These are phyloP conservation scores for Ensete ventricosum DNA, from an alignment of 176 grass and related monocot species.

Conservation along the genomic window DNA sequence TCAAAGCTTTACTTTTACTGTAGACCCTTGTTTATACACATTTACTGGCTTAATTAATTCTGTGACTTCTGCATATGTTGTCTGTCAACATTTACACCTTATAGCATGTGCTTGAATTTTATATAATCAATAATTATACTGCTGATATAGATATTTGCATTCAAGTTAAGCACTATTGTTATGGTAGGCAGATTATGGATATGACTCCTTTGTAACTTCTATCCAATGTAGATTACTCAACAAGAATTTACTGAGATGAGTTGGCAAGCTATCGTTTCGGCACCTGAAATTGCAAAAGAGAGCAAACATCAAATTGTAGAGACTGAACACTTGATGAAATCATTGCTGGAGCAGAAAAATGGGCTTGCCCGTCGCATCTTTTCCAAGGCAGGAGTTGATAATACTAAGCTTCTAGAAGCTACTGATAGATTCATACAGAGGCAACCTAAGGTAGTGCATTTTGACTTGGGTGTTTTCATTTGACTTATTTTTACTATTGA, in stretches of 20 bases:
- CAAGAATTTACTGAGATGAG: constrained; percentile 99
- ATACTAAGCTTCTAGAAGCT: constrained; percentile 82
- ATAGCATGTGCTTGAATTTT: no score
- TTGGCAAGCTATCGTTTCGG: constrained; percentile 76
- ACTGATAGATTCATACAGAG: constrained; percentile 88
- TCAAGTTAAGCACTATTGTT: not conserved
- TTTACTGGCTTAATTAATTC: not conserved
- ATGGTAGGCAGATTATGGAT: not conserved
- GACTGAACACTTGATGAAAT: constrained; percentile 92
- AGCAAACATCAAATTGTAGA: constrained; percentile 98
- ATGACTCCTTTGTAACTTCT: not conserved
- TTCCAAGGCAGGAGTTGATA: constrained; percentile 88
- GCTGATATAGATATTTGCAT: not conserved
- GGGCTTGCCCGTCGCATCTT: constrained; percentile 94
- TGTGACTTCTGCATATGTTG: not conserved
- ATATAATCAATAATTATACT: no score
- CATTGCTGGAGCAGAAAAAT: constrained; percentile 90
- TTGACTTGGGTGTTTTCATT: not conserved
- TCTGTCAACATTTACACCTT: not conserved
- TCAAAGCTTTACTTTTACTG: no score
- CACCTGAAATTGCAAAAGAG: constrained; percentile 88
- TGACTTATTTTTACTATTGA: not conserved
- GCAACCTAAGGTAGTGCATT: constrained; percentile 67
- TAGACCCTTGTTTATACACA: no score
- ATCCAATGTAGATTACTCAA: constrained; percentile 65